phyloP scores from a whole-genome alignment of 2,329 filamentous ascomycete species.

The Trichoderma sp. region DNA sequence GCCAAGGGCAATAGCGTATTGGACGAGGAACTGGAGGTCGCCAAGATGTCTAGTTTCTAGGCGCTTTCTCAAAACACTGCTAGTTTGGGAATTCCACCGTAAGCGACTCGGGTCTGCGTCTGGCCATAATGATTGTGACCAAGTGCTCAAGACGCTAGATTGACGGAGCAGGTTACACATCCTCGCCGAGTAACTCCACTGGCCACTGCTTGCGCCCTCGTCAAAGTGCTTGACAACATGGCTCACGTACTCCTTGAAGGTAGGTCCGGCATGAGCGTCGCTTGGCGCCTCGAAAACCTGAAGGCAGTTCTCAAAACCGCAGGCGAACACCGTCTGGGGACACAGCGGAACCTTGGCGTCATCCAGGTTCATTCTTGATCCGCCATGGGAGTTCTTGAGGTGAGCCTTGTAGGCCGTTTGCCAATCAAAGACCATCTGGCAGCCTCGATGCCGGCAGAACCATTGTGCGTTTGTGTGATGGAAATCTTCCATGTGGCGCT shows the following conservation, averaged over 20 bases:
- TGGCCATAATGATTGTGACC: conserved; percentile 40
- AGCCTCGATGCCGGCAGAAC: conserved; percentile 47
- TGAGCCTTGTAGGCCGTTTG: conserved; percentile 50
- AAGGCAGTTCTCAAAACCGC: conserved; percentile 48
- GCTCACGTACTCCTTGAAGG: conserved; percentile 48
- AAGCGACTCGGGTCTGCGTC: conserved; percentile 39
- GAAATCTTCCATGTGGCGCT: conserved; percentile 51
- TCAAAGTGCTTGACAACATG: conserved; percentile 52
- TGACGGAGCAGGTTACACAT: conserved; percentile 50
- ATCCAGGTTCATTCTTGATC: conserved; percentile 43
- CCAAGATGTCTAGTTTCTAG: conserved; percentile 49
- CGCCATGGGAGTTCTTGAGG: conserved; percentile 47
- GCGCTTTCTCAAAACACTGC: conserved; percentile 44
- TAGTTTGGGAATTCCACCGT: conserved; percentile 46
- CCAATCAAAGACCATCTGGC: conserved; percentile 50
- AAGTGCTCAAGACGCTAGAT: conserved; percentile 38
- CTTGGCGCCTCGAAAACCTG: conserved; percentile 46
- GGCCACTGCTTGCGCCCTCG: conserved; percentile 41
- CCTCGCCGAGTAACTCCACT: conserved; percentile 48
- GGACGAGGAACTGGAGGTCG: conserved; percentile 41
- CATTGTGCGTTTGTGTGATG: conserved; percentile 50
- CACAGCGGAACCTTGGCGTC: conserved; percentile 47
- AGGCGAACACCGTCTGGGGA: conserved; percentile 51
- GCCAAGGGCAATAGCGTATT: conserved; percentile 43
- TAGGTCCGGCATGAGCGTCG: conserved; percentile 41